Conservation (phyloP, 805 yeast genomes). For the Zygotorulaspora florentina region DNA sequence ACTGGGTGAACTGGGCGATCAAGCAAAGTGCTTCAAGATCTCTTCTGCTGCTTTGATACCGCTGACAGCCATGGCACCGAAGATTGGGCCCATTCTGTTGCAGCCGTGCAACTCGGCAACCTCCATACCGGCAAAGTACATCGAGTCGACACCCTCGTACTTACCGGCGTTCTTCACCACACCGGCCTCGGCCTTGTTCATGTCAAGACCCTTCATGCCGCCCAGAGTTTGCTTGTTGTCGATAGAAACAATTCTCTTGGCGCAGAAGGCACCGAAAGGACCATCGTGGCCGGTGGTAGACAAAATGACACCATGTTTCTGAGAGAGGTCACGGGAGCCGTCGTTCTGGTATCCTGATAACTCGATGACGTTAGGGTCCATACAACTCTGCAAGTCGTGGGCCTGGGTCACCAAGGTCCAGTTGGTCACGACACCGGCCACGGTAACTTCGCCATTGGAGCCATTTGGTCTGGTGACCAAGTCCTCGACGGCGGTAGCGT, state of each 20-base stretch:
- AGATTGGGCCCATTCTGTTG: slow-evolving; percentile 82
- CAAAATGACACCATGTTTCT: slow-evolving; percentile 47
- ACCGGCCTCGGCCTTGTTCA: slow-evolving; percentile 73
- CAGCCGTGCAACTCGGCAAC: slow-evolving; percentile 71
- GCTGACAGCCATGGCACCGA: slow-evolving; percentile 75
- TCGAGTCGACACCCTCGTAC: slow-evolving; percentile 29
- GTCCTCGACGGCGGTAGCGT: slow-evolving; percentile 79
- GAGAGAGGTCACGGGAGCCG: slow-evolving; percentile 35
- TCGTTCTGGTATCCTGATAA: slow-evolving; percentile 36
- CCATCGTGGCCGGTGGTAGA: slow-evolving; percentile 82
- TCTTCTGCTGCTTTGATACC: slow-evolving; percentile 76
- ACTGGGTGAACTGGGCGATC: slow-evolving; percentile 1
- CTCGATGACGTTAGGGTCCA: slow-evolving; percentile 80
- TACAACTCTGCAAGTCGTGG: slow-evolving; percentile 73
- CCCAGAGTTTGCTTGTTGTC: slow-evolving; percentile 47
- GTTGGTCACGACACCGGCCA: slow-evolving; percentile 79
- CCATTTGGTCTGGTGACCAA: slow-evolving; percentile 65
- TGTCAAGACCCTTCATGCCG: slow-evolving; percentile 75
- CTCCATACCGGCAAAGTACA: slow-evolving; percentile 63
- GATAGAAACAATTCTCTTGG: slow-evolving; percentile 58
- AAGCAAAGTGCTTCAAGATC: slow-evolving; percentile 33
- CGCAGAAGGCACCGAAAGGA: slow-evolving; percentile 76
- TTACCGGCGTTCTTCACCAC: slow-evolving; percentile 63
- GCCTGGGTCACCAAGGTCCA: slow-evolving; percentile 76
- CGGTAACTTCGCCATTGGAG: slow-evolving; percentile 51